A percentile compares a stretch with the other conserved stretches of the same genome.
phyloP scores from a whole-genome alignment of 768 basidiomycete species.

The Rhizopogon sp. region DNA sequence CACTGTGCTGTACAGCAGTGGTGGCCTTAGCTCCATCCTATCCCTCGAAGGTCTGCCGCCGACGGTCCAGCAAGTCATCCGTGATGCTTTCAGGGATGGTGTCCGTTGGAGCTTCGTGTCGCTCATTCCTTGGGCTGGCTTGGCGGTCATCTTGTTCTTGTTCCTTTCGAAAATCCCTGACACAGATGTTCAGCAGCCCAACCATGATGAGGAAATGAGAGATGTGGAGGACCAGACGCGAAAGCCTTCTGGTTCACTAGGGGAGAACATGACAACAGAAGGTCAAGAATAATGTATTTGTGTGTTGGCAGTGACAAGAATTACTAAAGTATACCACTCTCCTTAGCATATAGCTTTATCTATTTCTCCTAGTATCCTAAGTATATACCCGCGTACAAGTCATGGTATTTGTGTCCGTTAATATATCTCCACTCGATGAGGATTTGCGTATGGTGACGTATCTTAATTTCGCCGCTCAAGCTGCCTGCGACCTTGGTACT shows the following conservation, averaged over 20 bases:
- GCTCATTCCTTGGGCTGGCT: slow-evolving; percentile 41
- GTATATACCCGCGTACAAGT: too few relatives aligned
- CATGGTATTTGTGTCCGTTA: too few relatives aligned
- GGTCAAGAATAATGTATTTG: not conserved
- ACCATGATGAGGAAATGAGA: not conserved
- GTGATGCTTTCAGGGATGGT: slow-evolving; percentile 37
- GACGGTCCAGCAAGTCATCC: slow-evolving; percentile 29
- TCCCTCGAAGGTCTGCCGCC: slow-evolving; percentile 33
- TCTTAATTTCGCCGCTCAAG: not conserved
- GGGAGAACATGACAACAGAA: too few relatives aligned
- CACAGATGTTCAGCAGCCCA: slow-evolving; percentile 5
- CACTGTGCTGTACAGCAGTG: slow-evolving; percentile 14
- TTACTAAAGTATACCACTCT: not conserved
- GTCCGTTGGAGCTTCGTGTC: slow-evolving; percentile 41
- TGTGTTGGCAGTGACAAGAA: not conserved
- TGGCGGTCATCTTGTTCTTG: slow-evolving; percentile 30
- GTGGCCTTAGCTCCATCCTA: slow-evolving; percentile 29
- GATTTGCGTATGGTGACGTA: too few relatives aligned
- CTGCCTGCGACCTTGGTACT: slow-evolving; percentile 10
- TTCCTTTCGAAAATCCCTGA: slow-evolving; percentile 36
- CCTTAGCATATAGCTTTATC: not conserved
- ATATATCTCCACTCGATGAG: not conserved
- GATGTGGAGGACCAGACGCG: not conserved
- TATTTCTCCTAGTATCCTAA: too few relatives aligned
- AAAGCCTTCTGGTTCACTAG: not conserved